Percentiles rank a stretch among this genome's conserved stretches.
These are phyloP conservation scores for Ichthyophthirius multifiliis DNA, from an alignment of 169 alveolate species.

Conservation along the genomic window DNA sequence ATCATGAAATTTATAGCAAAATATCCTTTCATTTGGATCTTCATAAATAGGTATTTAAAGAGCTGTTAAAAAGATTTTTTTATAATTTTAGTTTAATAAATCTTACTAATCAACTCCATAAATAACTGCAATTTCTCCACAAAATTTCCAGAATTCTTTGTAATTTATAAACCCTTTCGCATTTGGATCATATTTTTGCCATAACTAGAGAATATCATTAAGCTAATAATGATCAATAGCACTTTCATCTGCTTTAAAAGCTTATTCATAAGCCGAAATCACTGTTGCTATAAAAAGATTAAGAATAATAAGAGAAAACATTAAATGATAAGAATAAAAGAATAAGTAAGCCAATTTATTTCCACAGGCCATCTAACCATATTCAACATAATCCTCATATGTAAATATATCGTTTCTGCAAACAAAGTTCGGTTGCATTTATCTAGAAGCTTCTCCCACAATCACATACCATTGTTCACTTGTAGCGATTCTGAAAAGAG, in stretches of 20 bases:
- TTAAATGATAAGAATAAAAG: conserved; percentile 6
- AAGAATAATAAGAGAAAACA: conserved; percentile 34
- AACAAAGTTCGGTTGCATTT: conserved; percentile 20
- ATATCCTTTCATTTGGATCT: neutral
- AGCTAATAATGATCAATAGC: conserved; percentile 27
- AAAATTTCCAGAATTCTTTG: conserved; percentile 31
- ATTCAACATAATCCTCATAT: conserved; percentile 12
- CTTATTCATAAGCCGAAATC: conserved; percentile 13
- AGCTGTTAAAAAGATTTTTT: conserved; percentile 13
- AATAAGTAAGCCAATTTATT: conserved; percentile 3
- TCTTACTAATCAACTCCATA: conserved; percentile 25
- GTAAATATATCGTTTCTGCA: conserved; percentile 16
- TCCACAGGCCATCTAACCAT: conserved; percentile 31
- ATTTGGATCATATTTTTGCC: conserved; percentile 30
- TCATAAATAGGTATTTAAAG: conserved; percentile 23
- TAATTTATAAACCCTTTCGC: conserved; percentile 29
- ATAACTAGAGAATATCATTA: conserved; percentile 21
- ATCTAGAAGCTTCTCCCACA: neutral
- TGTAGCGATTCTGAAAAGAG: conserved; percentile 25
- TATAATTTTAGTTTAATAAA: conserved; percentile 10
- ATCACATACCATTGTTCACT: conserved; percentile 33
- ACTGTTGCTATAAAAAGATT: conserved; percentile 23
- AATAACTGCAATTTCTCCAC: conserved; percentile 22
- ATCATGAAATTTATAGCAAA: conserved; percentile 34
- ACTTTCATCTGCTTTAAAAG: conserved; percentile 13